Evolutionary conservation across 371 early-diverging fungal species (phyloP), one percentile per base, ranked within the genome.

Genomic region (Mucor plumbeus): DNA sequence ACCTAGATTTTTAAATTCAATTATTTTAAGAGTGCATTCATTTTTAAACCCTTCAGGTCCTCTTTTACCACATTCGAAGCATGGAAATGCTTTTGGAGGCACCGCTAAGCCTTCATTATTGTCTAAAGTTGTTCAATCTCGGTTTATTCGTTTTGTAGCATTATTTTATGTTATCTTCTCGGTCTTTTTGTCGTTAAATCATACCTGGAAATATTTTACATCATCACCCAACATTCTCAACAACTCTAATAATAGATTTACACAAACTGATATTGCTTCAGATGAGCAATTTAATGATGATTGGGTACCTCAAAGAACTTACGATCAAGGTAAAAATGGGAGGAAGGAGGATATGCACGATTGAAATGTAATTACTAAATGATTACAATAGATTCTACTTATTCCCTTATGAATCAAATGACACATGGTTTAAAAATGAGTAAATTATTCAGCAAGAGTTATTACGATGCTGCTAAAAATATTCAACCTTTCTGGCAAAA

Each of bases 381-480:
- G 26, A 26, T 26, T 26, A 26, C 26, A 26, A 26, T 70, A 79
- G 82, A 79, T 56, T 47, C 69, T 21, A 15, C 70, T 0, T 79
- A 79, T 65, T 83, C 83, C 0, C 60, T 74, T 17, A 14, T 84
- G 61, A 72, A 74, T 56, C 43, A 69, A 54, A 77, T 84, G 78
- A 74, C 81, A n/a, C 77, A 79, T 50, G 77, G 74, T 31, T 48
- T 81, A 17, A 78, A 76, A 59, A 79, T 84, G 75, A 76, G 78
- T 60, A 84, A 84, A 60, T 47, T 81, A 14, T 80, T 84, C 59
- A 73, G 78, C 19, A 79, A 78, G 35, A 71, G 80, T n/a, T 65
- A 73, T 19, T 79, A 78, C 47, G 74, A 73, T 19, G 70, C 80
- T 10, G 70, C 81, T 3, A 69, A 72, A 17, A 44, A 68, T 13